A percentile compares a stretch with the other conserved stretches of the same genome.
phyloP scores from a whole-genome alignment of 2,329 filamentous ascomycete species.

The Fonsecaea nubica region DNA sequence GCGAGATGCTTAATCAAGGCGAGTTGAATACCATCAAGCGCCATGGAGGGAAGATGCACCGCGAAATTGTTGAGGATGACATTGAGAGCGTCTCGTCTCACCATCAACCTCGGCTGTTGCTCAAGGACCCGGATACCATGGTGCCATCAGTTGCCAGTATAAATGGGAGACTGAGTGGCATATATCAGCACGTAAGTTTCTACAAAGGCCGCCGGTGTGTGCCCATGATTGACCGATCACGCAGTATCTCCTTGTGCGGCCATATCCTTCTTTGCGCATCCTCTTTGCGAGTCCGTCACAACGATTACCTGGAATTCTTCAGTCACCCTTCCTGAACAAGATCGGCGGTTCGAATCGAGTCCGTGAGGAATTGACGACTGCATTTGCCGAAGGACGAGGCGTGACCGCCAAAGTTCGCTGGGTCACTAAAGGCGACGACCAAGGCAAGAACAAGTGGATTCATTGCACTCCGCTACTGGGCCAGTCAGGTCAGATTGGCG shows the following conservation, averaged over 20 bases:
- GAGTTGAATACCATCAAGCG: conserved; percentile 71
- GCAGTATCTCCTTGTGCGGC: conserved; percentile 57
- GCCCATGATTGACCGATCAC: conserved; percentile 18
- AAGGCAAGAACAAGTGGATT: conserved; percentile 72
- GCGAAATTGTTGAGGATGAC: conserved; percentile 56
- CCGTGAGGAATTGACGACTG: conserved; percentile 61
- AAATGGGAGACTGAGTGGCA: conserved; percentile 57
- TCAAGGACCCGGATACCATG: conserved; percentile 53
- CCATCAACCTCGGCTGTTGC: conserved; percentile 54
- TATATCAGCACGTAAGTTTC: conserved; percentile 63
- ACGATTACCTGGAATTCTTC: conserved; percentile 70
- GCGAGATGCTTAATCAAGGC: conserved; percentile 71
- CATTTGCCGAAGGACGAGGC: conserved; percentile 70
- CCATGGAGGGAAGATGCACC: conserved; percentile 69
- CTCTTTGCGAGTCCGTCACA: conserved; percentile 73
- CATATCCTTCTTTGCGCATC: conserved; percentile 69
- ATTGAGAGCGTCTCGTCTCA: conserved; percentile 39
- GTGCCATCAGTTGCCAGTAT: conserved; percentile 39
- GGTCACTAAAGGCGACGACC: conserved; percentile 60
- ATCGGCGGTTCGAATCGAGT: conserved; percentile 59
- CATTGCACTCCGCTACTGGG: conserved; percentile 77
- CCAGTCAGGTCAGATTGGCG: conserved; percentile 70
- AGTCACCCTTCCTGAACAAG: conserved; percentile 58
- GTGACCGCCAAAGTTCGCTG: conserved; percentile 78
- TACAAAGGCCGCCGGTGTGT: not conserved